phyloP scores from a whole-genome alignment of 148 eudicot species.

The Suaeda aralocaspica region DNA sequence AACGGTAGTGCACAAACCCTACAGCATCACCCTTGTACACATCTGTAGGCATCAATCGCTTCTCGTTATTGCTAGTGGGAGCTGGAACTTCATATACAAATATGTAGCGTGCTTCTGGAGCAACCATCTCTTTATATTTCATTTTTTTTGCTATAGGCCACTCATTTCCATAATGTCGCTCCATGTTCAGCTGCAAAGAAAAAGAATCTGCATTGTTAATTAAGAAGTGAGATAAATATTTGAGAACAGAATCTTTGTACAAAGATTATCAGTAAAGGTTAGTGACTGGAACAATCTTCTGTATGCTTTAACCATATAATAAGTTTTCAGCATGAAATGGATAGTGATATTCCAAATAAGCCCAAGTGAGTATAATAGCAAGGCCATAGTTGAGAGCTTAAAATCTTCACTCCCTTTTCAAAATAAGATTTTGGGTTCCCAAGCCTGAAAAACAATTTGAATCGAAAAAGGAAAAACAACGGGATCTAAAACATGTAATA shows the following conservation, averaged over 20 bases:
- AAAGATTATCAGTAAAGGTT: background rate
- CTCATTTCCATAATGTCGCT: conserved; percentile 67
- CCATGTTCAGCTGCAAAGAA: conserved; percentile 69
- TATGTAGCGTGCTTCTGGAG: conserved; percentile 81
- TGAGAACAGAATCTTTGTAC: background rate
- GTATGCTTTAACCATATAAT: background rate
- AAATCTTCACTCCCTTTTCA: no score
- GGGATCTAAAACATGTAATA: background rate
- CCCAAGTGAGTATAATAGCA: background rate
- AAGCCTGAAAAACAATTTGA: background rate
- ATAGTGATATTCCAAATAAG: background rate
- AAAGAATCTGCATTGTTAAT: conserved; percentile 9
- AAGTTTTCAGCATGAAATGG: background rate
- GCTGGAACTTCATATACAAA: conserved; percentile 46
- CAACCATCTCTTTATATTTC: conserved; percentile 75
- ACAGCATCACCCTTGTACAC: conserved; percentile 42
- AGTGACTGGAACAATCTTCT: background rate
- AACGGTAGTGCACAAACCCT: conserved; percentile 86
- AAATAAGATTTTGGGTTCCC: no score
- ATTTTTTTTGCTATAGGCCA: conserved; percentile 81
- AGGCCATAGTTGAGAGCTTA: background rate
- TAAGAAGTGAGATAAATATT: background rate
- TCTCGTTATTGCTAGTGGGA: conserved; percentile 15
- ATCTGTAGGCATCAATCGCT: conserved; percentile 20
- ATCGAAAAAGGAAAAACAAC: no score